Base-by-base conservation (phyloP, 805 yeast species). In the Yamadazyma sp. region DNA sequence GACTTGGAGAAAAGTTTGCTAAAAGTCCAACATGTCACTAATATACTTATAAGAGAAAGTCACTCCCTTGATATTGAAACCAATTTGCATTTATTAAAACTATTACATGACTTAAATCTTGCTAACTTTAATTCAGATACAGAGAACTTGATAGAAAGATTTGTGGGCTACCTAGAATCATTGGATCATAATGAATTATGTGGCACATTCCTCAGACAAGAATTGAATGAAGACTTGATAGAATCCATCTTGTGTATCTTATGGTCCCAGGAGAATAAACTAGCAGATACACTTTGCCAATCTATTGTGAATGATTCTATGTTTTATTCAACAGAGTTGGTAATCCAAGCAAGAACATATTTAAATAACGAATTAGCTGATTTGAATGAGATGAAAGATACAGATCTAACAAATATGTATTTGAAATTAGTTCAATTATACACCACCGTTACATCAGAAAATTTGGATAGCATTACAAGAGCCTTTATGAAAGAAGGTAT, bases 1-100 rank as follows among this genome's bases (percentile, higher is more conserved):
- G 48, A 63, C 38, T 31, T 47, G 28, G 60, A 65, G 17, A 44
- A 48, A 33, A 62, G 50, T 40, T 19, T 44, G n/a, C 32, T 36
- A 12, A 26, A 30, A 12, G 37, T 44, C 7, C 43, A 44, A 15
- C 15, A 34, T 2, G 15, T 24, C 10, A 31, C 29, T 4, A 33
- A 28, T 18, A 16, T 9, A n/a, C 15, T 38, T 5, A 15, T 31
- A 4, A 5, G 16, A 7, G 6, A 4, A 12, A 19, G 15, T 18
- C 19, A 30, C 9, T 6, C 12, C 5, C 19, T 27, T 10, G 18
- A 16, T 13, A 11, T 30, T 5, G 39, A 35, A 3, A 35, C 34
- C 7, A 22, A 7, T 13, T 30, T 35, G 23, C 14, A 26, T 6
- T 18, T 13, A 8, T 13, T 36, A 8, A 32, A 28, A 17, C 18